phyloP scores from a whole-genome alignment of 163 green algal species.

The Prototheca cutis region DNA sequence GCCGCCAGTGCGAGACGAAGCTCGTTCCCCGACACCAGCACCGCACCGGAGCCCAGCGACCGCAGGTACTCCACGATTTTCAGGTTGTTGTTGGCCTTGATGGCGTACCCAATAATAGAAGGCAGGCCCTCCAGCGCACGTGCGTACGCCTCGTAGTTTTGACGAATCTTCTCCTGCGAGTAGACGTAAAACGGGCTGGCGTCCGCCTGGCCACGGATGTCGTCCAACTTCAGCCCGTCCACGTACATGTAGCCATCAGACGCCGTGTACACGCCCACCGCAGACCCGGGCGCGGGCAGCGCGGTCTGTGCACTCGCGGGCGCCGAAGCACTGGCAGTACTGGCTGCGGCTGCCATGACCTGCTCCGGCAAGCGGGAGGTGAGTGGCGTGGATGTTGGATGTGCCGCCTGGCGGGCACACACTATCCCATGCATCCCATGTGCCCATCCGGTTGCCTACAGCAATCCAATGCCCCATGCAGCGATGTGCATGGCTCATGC shows the following conservation, averaged over 20 bases:
- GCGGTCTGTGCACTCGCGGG: neutral
- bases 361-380: no score
- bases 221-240: conserved; percentile 73
- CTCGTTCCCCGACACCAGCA: conserved; percentile 61
- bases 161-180: conserved; percentile 36
- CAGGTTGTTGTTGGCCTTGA: conserved; percentile 96
- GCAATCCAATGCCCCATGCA: no score
- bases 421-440: no score
- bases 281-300: neutral
- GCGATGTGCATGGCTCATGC: no score
- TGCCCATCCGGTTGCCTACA: no score
- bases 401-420: no score
- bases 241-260: conserved; percentile 84
- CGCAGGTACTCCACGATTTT: conserved; percentile 58
- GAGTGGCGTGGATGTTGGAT: no score
- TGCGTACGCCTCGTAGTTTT: conserved; percentile 79
- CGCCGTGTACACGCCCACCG: conserved; percentile 52
- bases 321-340: no score
- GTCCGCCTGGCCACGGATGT: conserved; percentile 58
- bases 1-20: conserved; percentile 27
- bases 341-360: no score
- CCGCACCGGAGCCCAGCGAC: conserved; percentile 68
- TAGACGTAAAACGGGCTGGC: conserved; percentile 90
- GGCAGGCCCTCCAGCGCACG: conserved; percentile 73
- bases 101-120: conserved; percentile 87